Evolutionary conservation across 1,284 basidiomycete genomes (phyloP), one percentile per base, ranked within the genome.

Genomic region (Ganoderma lucidum): DNA sequence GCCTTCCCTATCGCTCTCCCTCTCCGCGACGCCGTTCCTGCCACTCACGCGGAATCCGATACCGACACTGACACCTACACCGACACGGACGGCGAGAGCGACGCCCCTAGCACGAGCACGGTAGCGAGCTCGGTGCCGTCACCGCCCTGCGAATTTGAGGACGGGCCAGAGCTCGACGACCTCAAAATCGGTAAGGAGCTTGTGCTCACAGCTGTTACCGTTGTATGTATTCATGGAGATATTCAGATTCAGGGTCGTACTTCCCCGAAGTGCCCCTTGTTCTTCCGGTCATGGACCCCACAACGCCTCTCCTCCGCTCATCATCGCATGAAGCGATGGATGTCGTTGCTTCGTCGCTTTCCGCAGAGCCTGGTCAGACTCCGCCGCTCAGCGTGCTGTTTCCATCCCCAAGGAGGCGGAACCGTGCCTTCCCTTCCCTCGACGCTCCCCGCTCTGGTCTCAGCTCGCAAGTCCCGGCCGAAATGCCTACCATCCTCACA

Each of bases 61-160:
- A 70, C 65, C 37, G 73, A 74, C 6, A 71, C 70, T 10, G 73
- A 74, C 10, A 70, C 71, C 12, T 73, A 73, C 53, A 65, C 70
- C 0, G 75, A 74, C 63, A 79, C 76, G 1, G 78, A 79, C 68
- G 78, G 72, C 6, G 78, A 78, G 66, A 76, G 71, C 62, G 78
- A 79, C 61, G 70, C 74, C 28, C 73, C 73, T 15, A 76, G 73
- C 61, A 73, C 71, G 30, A 79, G 76, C 70, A 75, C 74, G 5
- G 58, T 70, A 15, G 73, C 65, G 14, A 73, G 72, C 42, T 70
- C 69, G 12, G 44, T 73, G 10, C 74, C 75, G 10, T 75, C 77
- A 3, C 77, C 77, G 23, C 77, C 78, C 4, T 56, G 70, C 30
- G 76, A 79, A 61, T 71, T 68, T 64, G 75, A 76, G 42, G 44